Evolutionary conservation across 805 yeast genomes (phyloP).

Genomic region (Sungouiella blattae): DNA sequence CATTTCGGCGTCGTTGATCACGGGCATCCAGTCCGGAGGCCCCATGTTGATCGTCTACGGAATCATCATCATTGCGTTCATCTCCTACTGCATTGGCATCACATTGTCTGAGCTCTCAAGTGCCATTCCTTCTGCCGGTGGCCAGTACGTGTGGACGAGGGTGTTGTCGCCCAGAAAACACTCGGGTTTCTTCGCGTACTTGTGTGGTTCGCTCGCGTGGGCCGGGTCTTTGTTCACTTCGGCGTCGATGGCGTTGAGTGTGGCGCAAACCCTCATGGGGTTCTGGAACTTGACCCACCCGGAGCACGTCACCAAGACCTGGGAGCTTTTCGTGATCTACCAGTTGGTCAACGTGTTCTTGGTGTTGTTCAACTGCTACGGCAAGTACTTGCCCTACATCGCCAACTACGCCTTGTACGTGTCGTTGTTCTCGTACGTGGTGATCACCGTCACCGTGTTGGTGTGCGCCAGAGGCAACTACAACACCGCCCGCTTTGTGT

Average conservation of each 20-base stretch:
- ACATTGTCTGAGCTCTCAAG: constrained; percentile 38
- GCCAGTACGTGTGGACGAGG: constrained; percentile 42
- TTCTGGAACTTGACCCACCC: constrained; percentile 36
- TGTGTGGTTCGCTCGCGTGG: constrained; percentile 41
- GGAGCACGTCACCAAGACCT: constrained; percentile 26
- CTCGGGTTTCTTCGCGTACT: constrained; percentile 35
- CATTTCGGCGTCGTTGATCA: constrained; percentile 36
- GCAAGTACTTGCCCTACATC: constrained; percentile 31
- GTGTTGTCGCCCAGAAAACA: constrained; percentile 37
- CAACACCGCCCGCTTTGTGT: constrained; percentile 29
- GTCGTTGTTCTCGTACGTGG: constrained; percentile 32
- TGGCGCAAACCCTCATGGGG: constrained; percentile 35
- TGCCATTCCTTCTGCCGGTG: constrained; percentile 42
- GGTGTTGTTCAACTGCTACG: constrained; percentile 34
- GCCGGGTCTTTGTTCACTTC: constrained; percentile 41
- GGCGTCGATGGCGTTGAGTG: constrained; percentile 36
- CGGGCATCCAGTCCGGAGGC: constrained; percentile 42
- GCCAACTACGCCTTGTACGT: constrained; percentile 34
- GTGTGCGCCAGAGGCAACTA: constrained; percentile 34
- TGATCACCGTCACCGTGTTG: constrained; percentile 37
- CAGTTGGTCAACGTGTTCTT: constrained; percentile 31
- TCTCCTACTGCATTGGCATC: constrained; percentile 36
- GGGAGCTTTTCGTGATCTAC: constrained; percentile 37
- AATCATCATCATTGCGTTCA: constrained; percentile 34
- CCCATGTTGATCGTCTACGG: constrained; percentile 40